Conservation (phyloP, 176 grass and related monocot genomes). For the Oryza glaberrima region DNA sequence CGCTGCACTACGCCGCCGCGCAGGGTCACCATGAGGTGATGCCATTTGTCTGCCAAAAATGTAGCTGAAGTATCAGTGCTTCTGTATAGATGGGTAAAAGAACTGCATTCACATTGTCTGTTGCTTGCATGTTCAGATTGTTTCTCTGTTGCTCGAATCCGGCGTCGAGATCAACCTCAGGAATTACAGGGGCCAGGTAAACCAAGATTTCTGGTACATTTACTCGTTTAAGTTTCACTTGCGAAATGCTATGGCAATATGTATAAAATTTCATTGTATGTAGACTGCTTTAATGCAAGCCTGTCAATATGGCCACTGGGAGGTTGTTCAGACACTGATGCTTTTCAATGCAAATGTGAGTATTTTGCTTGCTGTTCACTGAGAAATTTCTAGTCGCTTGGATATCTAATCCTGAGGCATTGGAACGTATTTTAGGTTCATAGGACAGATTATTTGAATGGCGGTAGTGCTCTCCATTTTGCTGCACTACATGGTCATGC, state of each 20-base stretch:
- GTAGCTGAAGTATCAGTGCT: neutral
- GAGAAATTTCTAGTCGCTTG: neutral
- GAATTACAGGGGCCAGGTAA: constrained; percentile 89
- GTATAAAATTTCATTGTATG: constrained; percentile 31
- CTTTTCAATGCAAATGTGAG: constrained; percentile 92
- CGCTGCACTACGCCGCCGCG: constrained; percentile 87
- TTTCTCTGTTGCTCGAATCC: constrained; percentile 81
- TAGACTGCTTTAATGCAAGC: constrained; percentile 99
- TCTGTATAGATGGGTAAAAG: constrained; percentile 1
- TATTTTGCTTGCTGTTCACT: neutral
- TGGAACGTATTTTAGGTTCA: constrained; percentile 58
- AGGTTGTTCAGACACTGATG: constrained; percentile 96
- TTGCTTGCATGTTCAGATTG: constrained; percentile 63
- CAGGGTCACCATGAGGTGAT: constrained; percentile 92
- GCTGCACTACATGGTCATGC: constrained; percentile 80
- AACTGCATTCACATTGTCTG: constrained; percentile 27
- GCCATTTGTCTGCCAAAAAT: neutral
- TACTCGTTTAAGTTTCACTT: neutral
- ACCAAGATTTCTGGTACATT: neutral
- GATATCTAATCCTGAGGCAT: constrained; percentile 19
- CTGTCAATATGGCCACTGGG: constrained; percentile 95
- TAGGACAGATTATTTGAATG: constrained; percentile 88
- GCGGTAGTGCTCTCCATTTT: constrained; percentile 88
- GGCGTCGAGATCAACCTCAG: constrained; percentile 92
- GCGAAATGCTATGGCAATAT: neutral